Base-by-base conservation (phyloP, 352 stramenopile genomes). In the Sclerospora graminicola region DNA sequence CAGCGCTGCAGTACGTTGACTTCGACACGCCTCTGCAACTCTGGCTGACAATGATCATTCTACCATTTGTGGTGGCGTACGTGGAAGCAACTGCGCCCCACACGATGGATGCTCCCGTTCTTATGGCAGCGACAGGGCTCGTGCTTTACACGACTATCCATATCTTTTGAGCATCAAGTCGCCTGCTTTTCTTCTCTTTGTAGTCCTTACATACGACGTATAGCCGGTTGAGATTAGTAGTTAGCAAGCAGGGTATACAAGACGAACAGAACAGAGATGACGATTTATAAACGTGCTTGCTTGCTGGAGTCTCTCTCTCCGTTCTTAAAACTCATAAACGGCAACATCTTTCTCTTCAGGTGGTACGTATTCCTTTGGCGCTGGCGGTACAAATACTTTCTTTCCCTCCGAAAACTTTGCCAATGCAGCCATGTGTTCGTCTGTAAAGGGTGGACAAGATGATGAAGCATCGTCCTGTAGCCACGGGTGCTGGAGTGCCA, bases 81-180 rank as follows among this genome's bases (percentile, higher is more conserved):
- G 81, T 78, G 5, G 81, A 93, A 36, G 81, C 81, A 35, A 93
- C 78, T 28, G 73, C 81, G 11, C 81, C 81, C 8, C 81, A 93
- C 39, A 90, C 81, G 27, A 90, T 93, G 78, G 81, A 93, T 53
- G 75, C 81, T 28, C 81, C 81, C 1, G 81, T 90, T 45, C 66
- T 93, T 41, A 93, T 93, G 81, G 66, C 60, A 26, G 77, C 69
- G n/a, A 78, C 71, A 13, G 81, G 81, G 2, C 57, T 79, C 34
- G 72, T 90, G 57, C 65, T 93, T 20, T 90, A 87, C 63, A 65
- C 64, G 15, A 71, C 90, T 61, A 89, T 84, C 48, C 69, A 84
- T 44, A 51, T 83, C 36, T 63, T 89, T 48, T 86, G 45, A 72
- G 54, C 32, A 43, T 51, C 35, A 40, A 45, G 48, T 50, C 42